phyloP scores from a whole-genome alignment of 2,329 filamentous ascomycete genomes.

The Pseudogymnoascus sp. region DNA sequence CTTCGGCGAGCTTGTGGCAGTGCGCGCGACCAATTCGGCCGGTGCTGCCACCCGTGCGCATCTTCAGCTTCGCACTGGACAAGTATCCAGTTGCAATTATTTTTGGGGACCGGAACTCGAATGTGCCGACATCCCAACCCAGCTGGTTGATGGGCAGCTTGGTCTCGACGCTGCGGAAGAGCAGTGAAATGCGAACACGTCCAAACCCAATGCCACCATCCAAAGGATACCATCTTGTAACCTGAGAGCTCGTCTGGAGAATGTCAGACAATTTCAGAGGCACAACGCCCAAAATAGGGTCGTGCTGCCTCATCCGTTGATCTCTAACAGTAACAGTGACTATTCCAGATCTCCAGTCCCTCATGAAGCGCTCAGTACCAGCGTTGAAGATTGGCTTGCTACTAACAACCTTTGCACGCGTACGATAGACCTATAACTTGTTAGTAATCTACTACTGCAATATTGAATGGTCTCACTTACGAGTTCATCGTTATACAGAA shows the following conservation, averaged over 20 bases:
- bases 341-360: constrained; percentile 85
- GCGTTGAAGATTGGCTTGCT: constrained; percentile 97
- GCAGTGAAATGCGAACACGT: constrained; percentile 74
- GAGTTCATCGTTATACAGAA: constrained; percentile 79
- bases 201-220: constrained; percentile 92
- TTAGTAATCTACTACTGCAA: constrained; percentile 14
- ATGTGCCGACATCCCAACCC: constrained; percentile 92
- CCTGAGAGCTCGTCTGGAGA: constrained; percentile 76
- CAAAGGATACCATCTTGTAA: constrained; percentile 86
- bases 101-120: constrained; percentile 69
- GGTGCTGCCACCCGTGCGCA: constrained; percentile 79
- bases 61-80: constrained; percentile 59
- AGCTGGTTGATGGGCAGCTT: constrained; percentile 75
- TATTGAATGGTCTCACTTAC: constrained; percentile 31
- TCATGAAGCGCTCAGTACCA: constrained; percentile 83
- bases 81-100: constrained; percentile 58
- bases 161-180: constrained; percentile 86
- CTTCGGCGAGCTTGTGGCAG: constrained; percentile 52
- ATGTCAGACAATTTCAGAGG: constrained; percentile 81
- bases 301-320: constrained; percentile 80
- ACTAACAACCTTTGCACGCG: constrained; percentile 86
- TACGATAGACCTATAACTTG: constrained; percentile 62
- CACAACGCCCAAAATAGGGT: constrained; percentile 87
- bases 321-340: constrained; percentile 85
- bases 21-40: constrained; percentile 58